These are phyloP conservation scores for Hordeum pubiflorum DNA, from an alignment of 202 grass and related monocot species.

Conservation along the genomic window DNA sequence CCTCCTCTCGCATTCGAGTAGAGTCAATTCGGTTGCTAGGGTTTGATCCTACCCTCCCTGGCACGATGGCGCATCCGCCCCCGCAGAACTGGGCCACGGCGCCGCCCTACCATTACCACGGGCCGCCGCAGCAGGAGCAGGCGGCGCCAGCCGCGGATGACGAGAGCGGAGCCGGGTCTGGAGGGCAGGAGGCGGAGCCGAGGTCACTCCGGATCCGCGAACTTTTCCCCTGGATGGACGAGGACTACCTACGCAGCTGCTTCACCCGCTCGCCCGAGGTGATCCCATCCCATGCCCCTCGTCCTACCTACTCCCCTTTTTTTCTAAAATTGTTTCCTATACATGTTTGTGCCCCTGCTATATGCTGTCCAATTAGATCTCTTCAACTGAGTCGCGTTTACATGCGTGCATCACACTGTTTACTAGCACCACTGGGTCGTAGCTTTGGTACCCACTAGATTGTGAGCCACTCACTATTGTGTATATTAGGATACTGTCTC, in stretches of 20 bases:
- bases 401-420: neutral
- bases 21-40: neutral
- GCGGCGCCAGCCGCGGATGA: neutral
- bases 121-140: neutral
- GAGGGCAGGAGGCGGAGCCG: slow-evolving; percentile 18
- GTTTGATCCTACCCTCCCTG: neutral
- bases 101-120: neutral
- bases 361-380: neutral
- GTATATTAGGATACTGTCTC: neutral
- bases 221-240: slow-evolving; percentile 72
- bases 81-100: neutral
- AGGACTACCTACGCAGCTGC: slow-evolving; percentile 62
- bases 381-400: neutral
- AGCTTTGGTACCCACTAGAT: neutral
- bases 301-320: neutral
- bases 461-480: neutral
- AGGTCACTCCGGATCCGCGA: slow-evolving; percentile 68
- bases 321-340: neutral
- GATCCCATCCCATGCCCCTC: neutral
- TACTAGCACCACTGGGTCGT: neutral
- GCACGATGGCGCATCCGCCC: neutral
- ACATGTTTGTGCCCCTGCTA: neutral
- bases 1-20: neutral
- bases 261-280: slow-evolving; percentile 65
- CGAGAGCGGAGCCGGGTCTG: neutral